A percentile compares a stretch with the other conserved stretches of the same genome.
phyloP scores from a whole-genome alignment of 2,329 filamentous ascomycete species.

The Alternaria panax region DNA sequence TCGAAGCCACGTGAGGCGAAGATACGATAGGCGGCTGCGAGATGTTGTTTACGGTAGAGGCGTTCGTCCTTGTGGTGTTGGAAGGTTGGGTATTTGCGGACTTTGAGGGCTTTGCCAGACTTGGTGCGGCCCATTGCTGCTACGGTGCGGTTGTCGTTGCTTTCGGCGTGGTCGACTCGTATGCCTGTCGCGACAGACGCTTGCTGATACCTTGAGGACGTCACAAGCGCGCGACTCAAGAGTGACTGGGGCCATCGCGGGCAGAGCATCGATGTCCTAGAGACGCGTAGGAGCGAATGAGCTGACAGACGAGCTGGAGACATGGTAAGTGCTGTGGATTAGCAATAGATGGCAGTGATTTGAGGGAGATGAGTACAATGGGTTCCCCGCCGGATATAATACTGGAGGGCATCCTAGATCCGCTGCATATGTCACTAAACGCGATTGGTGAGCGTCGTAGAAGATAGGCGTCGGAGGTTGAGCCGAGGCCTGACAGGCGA shows the following conservation, averaged over 20 bases:
- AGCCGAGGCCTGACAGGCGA: not conserved
- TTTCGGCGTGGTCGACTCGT: constrained; percentile 46
- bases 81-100: constrained; percentile 55
- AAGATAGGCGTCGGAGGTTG: not conserved
- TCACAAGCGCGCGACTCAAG: constrained; percentile 17
- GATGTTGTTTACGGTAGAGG: constrained; percentile 55
- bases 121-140: constrained; percentile 57
- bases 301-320: constrained; percentile 11
- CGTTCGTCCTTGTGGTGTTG: constrained; percentile 51
- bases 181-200: constrained; percentile 24
- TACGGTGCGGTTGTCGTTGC: constrained; percentile 52
- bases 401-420: not conserved
- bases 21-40: constrained; percentile 55
- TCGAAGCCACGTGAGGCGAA: constrained; percentile 51
- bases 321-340: constrained; percentile 16
- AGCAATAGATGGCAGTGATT: not conserved
- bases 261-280: not conserved
- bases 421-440: not conserved
- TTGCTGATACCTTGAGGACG: constrained; percentile 21
- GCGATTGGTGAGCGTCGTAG: constrained; percentile 3
- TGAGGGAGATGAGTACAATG: not conserved
- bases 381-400: constrained; percentile 7
- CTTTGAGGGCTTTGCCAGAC: constrained; percentile 55
- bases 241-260: not conserved
- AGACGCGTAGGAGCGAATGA: not conserved